Conservation (phyloP, 495 filamentous ascomycete genomes). For the Daldinia loculata region DNA sequence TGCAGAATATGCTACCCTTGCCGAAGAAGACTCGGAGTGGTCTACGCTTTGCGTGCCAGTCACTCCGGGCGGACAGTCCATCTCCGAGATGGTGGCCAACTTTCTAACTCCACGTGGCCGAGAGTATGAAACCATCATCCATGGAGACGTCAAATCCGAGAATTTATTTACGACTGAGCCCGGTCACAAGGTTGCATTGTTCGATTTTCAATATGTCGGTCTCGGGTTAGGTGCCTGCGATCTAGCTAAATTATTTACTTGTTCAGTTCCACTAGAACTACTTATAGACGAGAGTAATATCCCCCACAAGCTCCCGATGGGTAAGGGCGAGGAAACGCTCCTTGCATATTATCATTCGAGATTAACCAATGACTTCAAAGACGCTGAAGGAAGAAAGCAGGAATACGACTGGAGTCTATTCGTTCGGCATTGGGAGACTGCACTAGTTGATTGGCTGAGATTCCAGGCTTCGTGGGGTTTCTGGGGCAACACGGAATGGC, state of each 20-base stretch:
- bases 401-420: conserved; percentile 52
- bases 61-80: conserved; percentile 16
- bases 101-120: conserved; percentile 45
- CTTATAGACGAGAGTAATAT: conserved; percentile 37
- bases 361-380: conserved; percentile 27
- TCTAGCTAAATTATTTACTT: conserved; percentile 57
- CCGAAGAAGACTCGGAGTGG: conserved; percentile 46
- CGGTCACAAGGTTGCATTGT: conserved; percentile 53
- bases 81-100: conserved; percentile 44
- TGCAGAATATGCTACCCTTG: conserved; percentile 48
- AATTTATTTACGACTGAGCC: conserved; percentile 48
- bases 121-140: conserved; percentile 51
- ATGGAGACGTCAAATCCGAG: conserved; percentile 59
- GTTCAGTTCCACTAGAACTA: conserved; percentile 49
- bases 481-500: conserved; percentile 59
- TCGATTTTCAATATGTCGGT: conserved; percentile 60
- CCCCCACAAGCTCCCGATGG: conserved; percentile 40
- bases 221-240: conserved; percentile 56
- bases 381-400: conserved; percentile 7
- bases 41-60: conserved; percentile 40
- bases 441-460: conserved; percentile 58
- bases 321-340: conserved; percentile 46
- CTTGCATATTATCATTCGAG: conserved; percentile 47
- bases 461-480: conserved; percentile 60
- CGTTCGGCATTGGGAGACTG: conserved; percentile 55